Evolutionary conservation across 2,329 filamentous ascomycete genomes (phyloP).

Genomic region (Incumbomyces lentus): DNA sequence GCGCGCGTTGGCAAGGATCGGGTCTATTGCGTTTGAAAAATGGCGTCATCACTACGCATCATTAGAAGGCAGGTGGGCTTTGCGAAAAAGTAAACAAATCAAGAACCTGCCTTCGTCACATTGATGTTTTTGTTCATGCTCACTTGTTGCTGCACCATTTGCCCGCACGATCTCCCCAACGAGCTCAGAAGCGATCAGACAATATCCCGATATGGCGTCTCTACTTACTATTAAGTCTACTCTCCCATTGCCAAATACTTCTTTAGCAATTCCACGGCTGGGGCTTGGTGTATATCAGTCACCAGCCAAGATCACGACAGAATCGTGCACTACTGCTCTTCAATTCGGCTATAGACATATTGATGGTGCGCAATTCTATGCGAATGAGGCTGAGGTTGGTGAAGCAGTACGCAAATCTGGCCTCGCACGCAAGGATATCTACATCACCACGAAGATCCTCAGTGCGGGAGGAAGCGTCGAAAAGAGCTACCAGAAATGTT

Average conservation of each 20-base stretch:
- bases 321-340: slow-evolving; percentile 49
- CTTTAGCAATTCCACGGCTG: slow-evolving; percentile 50
- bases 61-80: no score
- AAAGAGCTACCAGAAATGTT: slow-evolving; percentile 47
- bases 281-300: slow-evolving; percentile 64
- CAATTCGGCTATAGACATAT: slow-evolving; percentile 47
- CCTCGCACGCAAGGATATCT: slow-evolving; percentile 50
- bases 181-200: no score
- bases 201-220: slow-evolving; percentile 9
- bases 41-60: no score
- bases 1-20: no score
- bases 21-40: no score
- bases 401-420: slow-evolving; percentile 49
- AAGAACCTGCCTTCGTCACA: no score
- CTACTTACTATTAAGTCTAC: slow-evolving; percentile 38
- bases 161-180: no score
- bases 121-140: no score
- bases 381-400: slow-evolving; percentile 58
- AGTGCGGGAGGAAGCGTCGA: slow-evolving; percentile 44
- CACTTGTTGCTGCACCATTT: no score
- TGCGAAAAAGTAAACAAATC: no score
- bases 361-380: slow-evolving; percentile 57
- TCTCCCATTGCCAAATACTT: slow-evolving; percentile 41
- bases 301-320: slow-evolving; percentile 42
- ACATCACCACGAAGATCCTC: slow-evolving; percentile 62